Evolutionary conservation across 1,284 basidiomycete species (phyloP), one percentile per base, ranked within the genome.

Genomic region (Trametes hirsuta): DNA sequence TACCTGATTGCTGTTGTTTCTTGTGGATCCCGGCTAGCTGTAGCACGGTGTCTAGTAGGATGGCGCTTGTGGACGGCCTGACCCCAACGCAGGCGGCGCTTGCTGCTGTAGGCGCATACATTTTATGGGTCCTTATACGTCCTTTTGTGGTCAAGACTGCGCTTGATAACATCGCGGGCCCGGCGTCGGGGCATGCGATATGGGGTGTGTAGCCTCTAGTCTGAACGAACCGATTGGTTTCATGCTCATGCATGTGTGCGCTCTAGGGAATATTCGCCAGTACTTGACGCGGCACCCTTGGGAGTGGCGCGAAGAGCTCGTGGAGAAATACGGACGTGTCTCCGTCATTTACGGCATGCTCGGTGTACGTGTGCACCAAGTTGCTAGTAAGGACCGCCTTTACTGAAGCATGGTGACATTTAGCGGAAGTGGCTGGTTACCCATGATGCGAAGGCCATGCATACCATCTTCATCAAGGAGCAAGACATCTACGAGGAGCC

Each of bases 401-500:
- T 18, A 18, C 12, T 9, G 35, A 0, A 1, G n/a, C 12, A 40
- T 14, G 25, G 30, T 44, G 14, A 47, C 25, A 21, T 34, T 14
- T 15, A 66, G 61, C n/a, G 41, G 3, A 50, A 44, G 15, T 55
- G 55, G 56, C 57, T 73, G 11, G 56, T 60, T 21, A 62, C 71
- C n/a, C 60, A 58, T 25, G 72, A 74, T 35, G 64, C 71, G 1
- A 60, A 58, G 25, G 73, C 73, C 0, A 54, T 75, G 50, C 68
- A 72, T 39, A 61, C 62, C 34, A 67, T 77, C 9, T 45, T 76
- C 34, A 62, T 74, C 25, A 76, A 74, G 55, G 75, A 76, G 11
- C 69, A 71, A 47, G 61, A 71, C 21, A 54, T 67, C 35, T 76
- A 71, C 54, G 69, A 71, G 25, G 71, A 74, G 45, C 59, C 64